Evolutionary conservation across 306 rosid genomes (phyloP).

Genomic region (Cucumis hystrix): DNA sequence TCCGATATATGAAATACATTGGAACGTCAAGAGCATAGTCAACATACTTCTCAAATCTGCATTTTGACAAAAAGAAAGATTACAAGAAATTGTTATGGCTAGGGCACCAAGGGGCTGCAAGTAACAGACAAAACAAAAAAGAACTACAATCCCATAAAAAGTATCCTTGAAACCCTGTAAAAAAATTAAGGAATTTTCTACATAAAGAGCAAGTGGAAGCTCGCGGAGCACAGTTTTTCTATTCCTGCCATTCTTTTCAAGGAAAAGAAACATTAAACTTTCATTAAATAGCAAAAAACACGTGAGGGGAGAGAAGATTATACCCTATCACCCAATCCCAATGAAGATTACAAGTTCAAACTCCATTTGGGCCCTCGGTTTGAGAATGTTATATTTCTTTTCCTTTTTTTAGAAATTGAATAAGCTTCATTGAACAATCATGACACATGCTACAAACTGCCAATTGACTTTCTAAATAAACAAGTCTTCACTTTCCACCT

Average conservation of each 20-base stretch:
- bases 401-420: background rate
- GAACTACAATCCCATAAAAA: background rate
- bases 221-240: background rate
- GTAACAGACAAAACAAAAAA: background rate
- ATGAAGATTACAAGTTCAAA: background rate
- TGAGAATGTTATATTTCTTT: too few species aligned
- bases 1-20: slow-evolving; percentile 84
- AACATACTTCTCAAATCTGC: slow-evolving; percentile 90
- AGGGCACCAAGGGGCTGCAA: background rate
- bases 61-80: background rate
- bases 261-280: background rate
- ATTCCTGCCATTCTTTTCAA: background rate
- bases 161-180: background rate
- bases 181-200: background rate
- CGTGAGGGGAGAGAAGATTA: background rate
- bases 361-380: too few species aligned
- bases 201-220: background rate
- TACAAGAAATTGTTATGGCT: background rate
- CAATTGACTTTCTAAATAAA: background rate
- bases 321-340: background rate
- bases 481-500: background rate
- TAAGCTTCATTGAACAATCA: background rate
- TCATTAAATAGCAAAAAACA: background rate
- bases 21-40: slow-evolving; percentile 98
- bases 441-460: background rate